Conservation (phyloP, 805 yeast species). For the Limtongia smithiae region DNA sequence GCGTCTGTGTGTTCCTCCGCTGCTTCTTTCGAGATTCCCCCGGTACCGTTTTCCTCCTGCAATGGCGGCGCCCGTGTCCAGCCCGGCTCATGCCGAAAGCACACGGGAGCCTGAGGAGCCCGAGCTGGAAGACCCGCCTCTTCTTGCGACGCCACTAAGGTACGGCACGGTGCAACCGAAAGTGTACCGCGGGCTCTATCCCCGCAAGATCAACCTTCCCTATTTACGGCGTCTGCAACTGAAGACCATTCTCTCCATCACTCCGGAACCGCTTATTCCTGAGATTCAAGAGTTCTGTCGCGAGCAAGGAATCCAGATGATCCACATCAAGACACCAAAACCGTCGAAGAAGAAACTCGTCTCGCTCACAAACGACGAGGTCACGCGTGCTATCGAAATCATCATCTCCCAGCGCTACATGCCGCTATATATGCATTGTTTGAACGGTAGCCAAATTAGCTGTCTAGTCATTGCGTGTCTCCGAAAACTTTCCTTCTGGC, state of each 20-base stretch:
- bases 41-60: too few species aligned
- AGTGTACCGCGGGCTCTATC: slow-evolving; percentile 82
- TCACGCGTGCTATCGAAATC: slow-evolving; percentile 54
- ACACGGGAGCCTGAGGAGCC: neutral
- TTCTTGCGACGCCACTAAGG: slow-evolving; percentile 60
- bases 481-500: slow-evolving; percentile 81
- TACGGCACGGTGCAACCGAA: slow-evolving; percentile 67
- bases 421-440: slow-evolving; percentile 81
- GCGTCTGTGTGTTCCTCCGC: too few species aligned
- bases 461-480: slow-evolving; percentile 81
- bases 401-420: slow-evolving; percentile 56
- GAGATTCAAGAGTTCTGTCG: slow-evolving; percentile 53
- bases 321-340: slow-evolving; percentile 44
- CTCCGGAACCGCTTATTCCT: slow-evolving; percentile 64
- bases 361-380: slow-evolving; percentile 66
- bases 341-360: slow-evolving; percentile 68
- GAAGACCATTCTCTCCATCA: slow-evolving; percentile 69
- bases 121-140: slow-evolving; percentile 12
- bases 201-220: slow-evolving; percentile 66
- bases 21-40: too few species aligned
- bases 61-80: neutral
- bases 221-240: slow-evolving; percentile 64
- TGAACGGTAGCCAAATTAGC: slow-evolving; percentile 85
- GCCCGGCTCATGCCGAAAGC: neutral
- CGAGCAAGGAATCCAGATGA: slow-evolving; percentile 51